phyloP scores from a whole-genome alignment of 495 filamentous ascomycete species.

The Paragyromitra xinjiangensis region DNA sequence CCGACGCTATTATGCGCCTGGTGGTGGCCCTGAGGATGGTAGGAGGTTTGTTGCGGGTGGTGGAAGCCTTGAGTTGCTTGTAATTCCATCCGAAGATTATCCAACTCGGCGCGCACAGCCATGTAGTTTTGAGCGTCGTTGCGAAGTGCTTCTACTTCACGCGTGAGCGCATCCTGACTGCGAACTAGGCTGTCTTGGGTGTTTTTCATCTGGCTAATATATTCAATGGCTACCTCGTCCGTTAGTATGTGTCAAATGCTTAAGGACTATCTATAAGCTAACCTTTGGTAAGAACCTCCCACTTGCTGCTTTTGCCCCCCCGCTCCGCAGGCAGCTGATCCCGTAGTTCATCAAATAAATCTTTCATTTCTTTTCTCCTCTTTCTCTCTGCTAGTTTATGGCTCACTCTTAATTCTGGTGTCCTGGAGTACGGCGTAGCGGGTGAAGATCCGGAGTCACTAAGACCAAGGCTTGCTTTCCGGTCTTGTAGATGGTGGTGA shows the following conservation, averaged over 20 bases:
- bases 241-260: constrained; percentile 40
- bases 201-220: constrained; percentile 53
- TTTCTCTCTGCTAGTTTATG: constrained; percentile 98
- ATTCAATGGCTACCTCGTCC: constrained; percentile 53
- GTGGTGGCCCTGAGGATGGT: constrained; percentile 48
- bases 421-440: constrained; percentile 80
- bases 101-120: constrained; percentile 47
- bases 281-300: constrained; percentile 98
- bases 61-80: constrained; percentile 45
- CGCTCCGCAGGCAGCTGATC: constrained; percentile 83
- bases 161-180: constrained; percentile 49
- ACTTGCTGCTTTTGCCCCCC: constrained; percentile 95
- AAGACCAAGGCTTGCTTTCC: constrained; percentile 49
- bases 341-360: constrained; percentile 87
- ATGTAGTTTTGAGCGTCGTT: constrained; percentile 50
- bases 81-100: constrained; percentile 46
- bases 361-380: constrained; percentile 97
- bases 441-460: constrained; percentile 49
- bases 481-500: constrained; percentile 50
- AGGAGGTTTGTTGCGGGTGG: constrained; percentile 50
- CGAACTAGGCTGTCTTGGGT: constrained; percentile 46
- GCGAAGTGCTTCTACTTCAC: constrained; percentile 52
- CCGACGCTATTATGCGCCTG: constrained; percentile 46
- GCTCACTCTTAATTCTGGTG: constrained; percentile 91
- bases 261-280: constrained; percentile 44